Percentiles rank a stretch among this genome's conserved stretches.
These are phyloP conservation scores for Kuraishia borneana DNA, from an alignment of 805 yeast genomes.

Conservation along the genomic window DNA sequence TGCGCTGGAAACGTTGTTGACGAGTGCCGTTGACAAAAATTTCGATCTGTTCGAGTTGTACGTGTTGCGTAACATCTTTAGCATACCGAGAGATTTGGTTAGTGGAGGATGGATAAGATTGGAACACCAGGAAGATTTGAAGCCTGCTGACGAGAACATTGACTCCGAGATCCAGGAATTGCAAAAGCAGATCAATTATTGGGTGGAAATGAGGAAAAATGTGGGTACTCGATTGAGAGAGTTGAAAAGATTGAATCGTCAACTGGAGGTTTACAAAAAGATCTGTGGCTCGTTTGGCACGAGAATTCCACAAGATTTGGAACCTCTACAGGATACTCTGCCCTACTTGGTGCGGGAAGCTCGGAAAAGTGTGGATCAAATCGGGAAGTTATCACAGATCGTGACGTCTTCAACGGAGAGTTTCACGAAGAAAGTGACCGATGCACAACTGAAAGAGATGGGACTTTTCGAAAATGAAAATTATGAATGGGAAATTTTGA, in stretches of 20 bases:
- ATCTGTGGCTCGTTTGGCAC: too few species aligned
- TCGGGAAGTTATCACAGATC: neutral
- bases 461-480: neutral
- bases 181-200: slow-evolving; percentile 1
- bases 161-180: slow-evolving; percentile 8
- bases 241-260: neutral
- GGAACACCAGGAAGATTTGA: slow-evolving; percentile 55
- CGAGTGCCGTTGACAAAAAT: slow-evolving; percentile 64
- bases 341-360: neutral
- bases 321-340: neutral
- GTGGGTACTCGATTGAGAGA: neutral
- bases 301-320: neutral
- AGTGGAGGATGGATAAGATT: slow-evolving; percentile 57
- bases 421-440: neutral
- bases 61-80: slow-evolving; percentile 63
- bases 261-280: neutral
- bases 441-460: neutral
- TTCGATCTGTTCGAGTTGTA: slow-evolving; percentile 84
- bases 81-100: slow-evolving; percentile 54
- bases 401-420: neutral
- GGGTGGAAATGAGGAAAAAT: neutral
- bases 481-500: neutral
- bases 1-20: slow-evolving; percentile 65
- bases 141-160: slow-evolving; percentile 7
- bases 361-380: neutral